Evolutionary conservation across 2,329 filamentous ascomycete genomes (phyloP), one percentile per base, ranked within the genome.

Genomic region (Pestalotiopsis sp.): DNA sequence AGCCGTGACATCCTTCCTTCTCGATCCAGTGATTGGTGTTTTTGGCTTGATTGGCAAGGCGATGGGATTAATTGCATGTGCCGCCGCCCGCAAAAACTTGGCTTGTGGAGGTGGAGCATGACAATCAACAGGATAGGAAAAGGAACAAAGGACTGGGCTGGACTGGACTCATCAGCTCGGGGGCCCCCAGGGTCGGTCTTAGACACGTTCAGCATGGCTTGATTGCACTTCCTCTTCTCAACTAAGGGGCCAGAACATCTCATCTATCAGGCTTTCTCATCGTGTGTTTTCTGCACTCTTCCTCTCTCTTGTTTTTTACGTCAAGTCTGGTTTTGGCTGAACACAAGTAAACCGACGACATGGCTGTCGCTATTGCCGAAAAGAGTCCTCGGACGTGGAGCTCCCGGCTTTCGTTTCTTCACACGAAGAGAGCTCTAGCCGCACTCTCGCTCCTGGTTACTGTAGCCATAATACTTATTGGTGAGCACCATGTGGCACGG

Each of bases 341-440:
- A 52, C 20, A 52, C 14, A 23, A 52, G 9, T 9, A 23, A 52
- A 6, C 14, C 45, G 45, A 39, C 31, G 14, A 36, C 38, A 65
- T 55, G 14, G 52, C 52, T 12, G 17, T 55, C 23, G 31, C 58
- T 27, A 13, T 31, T 57, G 36, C 36, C 23, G 64, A 66, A 49
- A 66, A 66, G 64, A 61, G 27, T 23, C 64, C 64, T 4, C n/a
- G 27, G 38, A 66, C 64, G 39, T 66, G 63, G 67, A 41, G 67
- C 64, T 65, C 67, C 17, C 67, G 67, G 12, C 39, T 64, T 27
- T 66, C 67, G 13, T 67, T 64, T 64, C 67, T 69, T 25, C 64
- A 49, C 27, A 69, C 67, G 27, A 69, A 69, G 52, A 61, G 64
- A 41, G 64, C 67, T 20, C 63, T 69, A 23, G 67, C 64, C 36